phyloP scores from a whole-genome alignment of 257 asterid species.

The Jacaranda copaia region DNA sequence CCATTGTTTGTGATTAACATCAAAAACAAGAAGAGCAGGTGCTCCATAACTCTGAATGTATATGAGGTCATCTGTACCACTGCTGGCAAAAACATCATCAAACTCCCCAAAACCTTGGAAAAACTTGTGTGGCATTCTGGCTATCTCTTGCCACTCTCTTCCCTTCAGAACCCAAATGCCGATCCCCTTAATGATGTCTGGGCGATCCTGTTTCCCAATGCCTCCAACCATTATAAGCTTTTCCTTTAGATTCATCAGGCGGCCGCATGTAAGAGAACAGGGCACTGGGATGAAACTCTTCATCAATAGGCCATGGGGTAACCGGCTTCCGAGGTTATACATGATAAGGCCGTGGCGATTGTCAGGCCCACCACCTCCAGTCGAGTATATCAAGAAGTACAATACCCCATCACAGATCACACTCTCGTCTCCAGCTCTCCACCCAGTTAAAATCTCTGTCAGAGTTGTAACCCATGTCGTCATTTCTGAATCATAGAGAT shows the following conservation, averaged over 20 bases:
- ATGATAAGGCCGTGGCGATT: slow-evolving; percentile 76
- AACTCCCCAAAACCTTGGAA: slow-evolving; percentile 98
- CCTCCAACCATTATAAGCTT: slow-evolving; percentile 96
- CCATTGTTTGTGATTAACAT: slow-evolving; percentile 72
- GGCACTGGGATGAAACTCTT: slow-evolving; percentile 82
- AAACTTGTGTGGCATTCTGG: slow-evolving; percentile 83
- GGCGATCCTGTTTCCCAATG: slow-evolving; percentile 80
- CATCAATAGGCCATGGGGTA: slow-evolving; percentile 53
- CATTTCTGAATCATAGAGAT: slow-evolving; percentile 68
- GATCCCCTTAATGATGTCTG: slow-evolving; percentile 87
- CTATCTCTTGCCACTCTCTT: slow-evolving; percentile 77
- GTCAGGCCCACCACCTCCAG: slow-evolving; percentile 66
- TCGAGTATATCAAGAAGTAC: slow-evolving; percentile 77
- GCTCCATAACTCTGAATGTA: slow-evolving; percentile 95
- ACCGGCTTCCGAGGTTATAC: slow-evolving; percentile 57
- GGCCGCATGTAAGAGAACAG: slow-evolving; percentile 87
- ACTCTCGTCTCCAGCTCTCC: slow-evolving; percentile 97
- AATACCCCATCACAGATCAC: slow-evolving; percentile 77
- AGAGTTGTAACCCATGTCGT: slow-evolving; percentile 62
- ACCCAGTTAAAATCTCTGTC: slow-evolving; percentile 71
- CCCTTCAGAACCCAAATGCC: slow-evolving; percentile 85
- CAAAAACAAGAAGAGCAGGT: slow-evolving; percentile 79
- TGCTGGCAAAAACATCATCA: slow-evolving; percentile 93
- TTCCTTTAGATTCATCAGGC: slow-evolving; percentile 82
- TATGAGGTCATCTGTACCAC: slow-evolving; percentile 80